These are phyloP conservation scores for Trichoderma virens DNA, from an alignment of 495 filamentous ascomycete species.

Conservation along the genomic window DNA sequence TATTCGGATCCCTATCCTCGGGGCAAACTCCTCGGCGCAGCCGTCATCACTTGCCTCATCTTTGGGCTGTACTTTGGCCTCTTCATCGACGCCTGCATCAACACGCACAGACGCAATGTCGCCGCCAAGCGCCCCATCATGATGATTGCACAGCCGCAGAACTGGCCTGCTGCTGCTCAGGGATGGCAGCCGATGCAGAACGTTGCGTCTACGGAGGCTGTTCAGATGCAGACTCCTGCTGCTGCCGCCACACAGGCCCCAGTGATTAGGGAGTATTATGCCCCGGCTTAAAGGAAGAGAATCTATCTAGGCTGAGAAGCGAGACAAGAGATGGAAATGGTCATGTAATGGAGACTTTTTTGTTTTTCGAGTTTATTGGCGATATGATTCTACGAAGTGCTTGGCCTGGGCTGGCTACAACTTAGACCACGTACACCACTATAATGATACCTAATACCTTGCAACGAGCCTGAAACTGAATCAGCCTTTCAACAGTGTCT, in stretches of 20 bases:
- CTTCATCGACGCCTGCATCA: conserved; percentile 38
- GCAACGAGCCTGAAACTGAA: not conserved
- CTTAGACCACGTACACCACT: not conserved
- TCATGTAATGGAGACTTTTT: not conserved
- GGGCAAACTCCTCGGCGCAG: conserved; percentile 16
- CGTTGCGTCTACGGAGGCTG: not conserved
- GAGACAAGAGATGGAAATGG: not conserved
- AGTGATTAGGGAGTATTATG: not conserved
- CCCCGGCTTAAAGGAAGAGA: not conserved
- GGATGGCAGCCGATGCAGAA: conserved; percentile 9
- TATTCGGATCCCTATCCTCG: conserved; percentile 1
- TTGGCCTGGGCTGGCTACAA: not conserved
- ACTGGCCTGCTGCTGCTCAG: not conserved
- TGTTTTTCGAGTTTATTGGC: not conserved
- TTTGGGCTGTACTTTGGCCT: conserved; percentile 31
- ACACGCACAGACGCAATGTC: conserved; percentile 26
- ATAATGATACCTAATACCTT: not conserved
- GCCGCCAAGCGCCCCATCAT: conserved; percentile 16
- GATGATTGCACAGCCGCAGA: conserved; percentile 11
- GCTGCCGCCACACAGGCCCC: not conserved
- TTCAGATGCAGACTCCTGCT: not conserved
- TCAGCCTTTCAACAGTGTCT: not conserved
- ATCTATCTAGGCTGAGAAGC: not conserved
- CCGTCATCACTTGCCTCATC: conserved; percentile 15
- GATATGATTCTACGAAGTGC: conserved; percentile 6